Evolutionary conservation across 2,329 filamentous ascomycete genomes (phyloP).

Genomic region (Alternaria gaisen): DNA sequence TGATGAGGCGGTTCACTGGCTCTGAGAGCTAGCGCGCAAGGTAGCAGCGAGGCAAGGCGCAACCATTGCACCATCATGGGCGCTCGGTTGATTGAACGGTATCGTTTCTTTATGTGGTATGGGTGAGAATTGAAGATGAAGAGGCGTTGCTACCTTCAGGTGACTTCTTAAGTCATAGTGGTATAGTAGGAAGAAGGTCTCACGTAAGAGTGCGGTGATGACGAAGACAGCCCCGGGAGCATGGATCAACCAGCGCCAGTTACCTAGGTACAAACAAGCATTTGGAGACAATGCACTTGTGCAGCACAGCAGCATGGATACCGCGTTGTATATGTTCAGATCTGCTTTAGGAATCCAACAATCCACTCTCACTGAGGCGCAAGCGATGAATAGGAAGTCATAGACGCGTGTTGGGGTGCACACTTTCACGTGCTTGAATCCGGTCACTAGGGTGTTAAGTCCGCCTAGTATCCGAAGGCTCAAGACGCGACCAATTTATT

Average conservation of each 20-base stretch:
- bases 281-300: neutral
- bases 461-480: neutral
- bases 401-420: neutral
- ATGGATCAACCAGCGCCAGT: constrained; percentile 10
- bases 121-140: neutral
- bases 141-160: constrained; percentile 10
- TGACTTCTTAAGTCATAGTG: constrained; percentile 12
- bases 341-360: neutral
- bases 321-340: neutral
- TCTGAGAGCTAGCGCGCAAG: constrained; percentile 29
- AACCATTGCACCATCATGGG: constrained; percentile 24
- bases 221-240: constrained; percentile 6
- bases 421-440: constrained; percentile 18
- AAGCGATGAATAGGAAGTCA: neutral
- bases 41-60: constrained; percentile 25
- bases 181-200: constrained; percentile 1
- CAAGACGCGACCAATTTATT: neutral
- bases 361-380: neutral
- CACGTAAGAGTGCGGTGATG: neutral
- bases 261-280: neutral
- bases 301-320: neutral
- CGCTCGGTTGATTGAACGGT: neutral
- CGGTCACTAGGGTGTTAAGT: neutral
- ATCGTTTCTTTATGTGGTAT: neutral
- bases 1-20: constrained; percentile 19